These are phyloP conservation scores for Pythium dissotocum DNA, from an alignment of 352 stramenopile genomes.

Conservation along the genomic window DNA sequence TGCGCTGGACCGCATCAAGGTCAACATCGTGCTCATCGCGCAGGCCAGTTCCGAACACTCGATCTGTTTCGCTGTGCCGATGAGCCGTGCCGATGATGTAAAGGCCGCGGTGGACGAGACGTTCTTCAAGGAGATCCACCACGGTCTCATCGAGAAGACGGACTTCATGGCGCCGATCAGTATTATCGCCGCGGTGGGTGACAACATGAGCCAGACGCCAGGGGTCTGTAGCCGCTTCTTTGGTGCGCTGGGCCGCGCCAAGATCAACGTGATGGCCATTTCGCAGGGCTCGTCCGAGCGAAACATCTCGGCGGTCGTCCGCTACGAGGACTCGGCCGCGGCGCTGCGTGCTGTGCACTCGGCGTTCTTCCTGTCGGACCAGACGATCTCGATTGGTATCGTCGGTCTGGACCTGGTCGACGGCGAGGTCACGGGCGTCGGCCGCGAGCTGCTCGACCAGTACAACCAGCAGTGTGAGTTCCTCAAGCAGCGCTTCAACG, in stretches of 20 bases:
- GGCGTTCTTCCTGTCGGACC: slow-evolving; percentile 94
- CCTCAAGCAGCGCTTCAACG: slow-evolving; percentile 82
- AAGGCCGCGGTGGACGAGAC: slow-evolving; percentile 80
- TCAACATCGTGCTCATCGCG: slow-evolving; percentile 95
- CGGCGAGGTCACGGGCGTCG: slow-evolving; percentile 53
- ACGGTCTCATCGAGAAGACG: slow-evolving; percentile 78
- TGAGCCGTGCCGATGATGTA: slow-evolving; percentile 61
- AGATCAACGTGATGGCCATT: slow-evolving; percentile 96
- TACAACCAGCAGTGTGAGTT: slow-evolving; percentile 81
- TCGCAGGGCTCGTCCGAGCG: slow-evolving; percentile 93
- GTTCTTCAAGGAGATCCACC: slow-evolving; percentile 89
- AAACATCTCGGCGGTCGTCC: slow-evolving; percentile 95
- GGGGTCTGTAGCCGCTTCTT: slow-evolving; percentile 95
- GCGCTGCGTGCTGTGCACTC: slow-evolving; percentile 94
- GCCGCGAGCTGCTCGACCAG: slow-evolving; percentile 87
- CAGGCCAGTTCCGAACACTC: slow-evolving; percentile 94
- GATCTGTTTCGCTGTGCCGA: slow-evolving; percentile 94
- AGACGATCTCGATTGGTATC: slow-evolving; percentile 91
- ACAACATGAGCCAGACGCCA: slow-evolving; percentile 93
- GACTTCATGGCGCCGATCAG: slow-evolving; percentile 87
- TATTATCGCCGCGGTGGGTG: slow-evolving; percentile 95
- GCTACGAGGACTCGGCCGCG: slow-evolving; percentile 83
- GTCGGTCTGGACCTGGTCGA: slow-evolving; percentile 76
- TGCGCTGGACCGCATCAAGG: slow-evolving; percentile 88
- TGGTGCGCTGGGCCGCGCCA: slow-evolving; percentile 88